These are phyloP conservation scores for Sugiyamaella novakii DNA, from an alignment of 1,139 yeast genomes.

Conservation along the genomic window DNA sequence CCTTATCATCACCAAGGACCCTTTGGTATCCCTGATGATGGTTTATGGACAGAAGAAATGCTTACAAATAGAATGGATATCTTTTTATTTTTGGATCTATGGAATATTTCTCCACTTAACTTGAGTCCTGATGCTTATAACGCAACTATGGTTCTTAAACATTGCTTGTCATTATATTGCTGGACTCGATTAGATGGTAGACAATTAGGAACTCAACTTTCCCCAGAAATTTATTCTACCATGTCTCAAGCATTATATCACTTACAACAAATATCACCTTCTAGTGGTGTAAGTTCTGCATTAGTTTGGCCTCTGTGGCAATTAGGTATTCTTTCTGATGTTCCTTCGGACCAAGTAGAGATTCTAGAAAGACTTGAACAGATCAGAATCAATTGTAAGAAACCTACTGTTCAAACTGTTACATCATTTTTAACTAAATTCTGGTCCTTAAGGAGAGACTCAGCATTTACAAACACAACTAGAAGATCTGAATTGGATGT, in stretches of 20 bases:
- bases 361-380: slow-evolving; percentile 25
- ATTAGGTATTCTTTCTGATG: slow-evolving; percentile 30
- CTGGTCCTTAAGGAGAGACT: slow-evolving; percentile 28
- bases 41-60: slow-evolving; percentile 23
- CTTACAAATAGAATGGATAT: slow-evolving; percentile 22
- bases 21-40: slow-evolving; percentile 21
- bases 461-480: slow-evolving; percentile 19
- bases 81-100: slow-evolving; percentile 24
- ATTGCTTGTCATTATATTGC: slow-evolving; percentile 26
- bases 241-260: slow-evolving; percentile 23
- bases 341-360: slow-evolving; percentile 21
- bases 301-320: slow-evolving; percentile 32
- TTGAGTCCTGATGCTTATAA: slow-evolving; percentile 22
- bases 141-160: slow-evolving; percentile 24
- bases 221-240: slow-evolving; percentile 20
- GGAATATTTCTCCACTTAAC: slow-evolving; percentile 22
- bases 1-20: slow-evolving; percentile 8
- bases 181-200: slow-evolving; percentile 26
- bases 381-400: slow-evolving; percentile 21
- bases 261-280: slow-evolving; percentile 21
- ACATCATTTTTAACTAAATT: slow-evolving; percentile 24
- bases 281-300: slow-evolving; percentile 20
- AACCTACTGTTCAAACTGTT: slow-evolving; percentile 25
- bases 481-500: slow-evolving; percentile 20
- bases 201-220: slow-evolving; percentile 20